Evolutionary conservation across 768 basidiomycete species (phyloP).

Genomic region (Lepiota subincarnata): DNA sequence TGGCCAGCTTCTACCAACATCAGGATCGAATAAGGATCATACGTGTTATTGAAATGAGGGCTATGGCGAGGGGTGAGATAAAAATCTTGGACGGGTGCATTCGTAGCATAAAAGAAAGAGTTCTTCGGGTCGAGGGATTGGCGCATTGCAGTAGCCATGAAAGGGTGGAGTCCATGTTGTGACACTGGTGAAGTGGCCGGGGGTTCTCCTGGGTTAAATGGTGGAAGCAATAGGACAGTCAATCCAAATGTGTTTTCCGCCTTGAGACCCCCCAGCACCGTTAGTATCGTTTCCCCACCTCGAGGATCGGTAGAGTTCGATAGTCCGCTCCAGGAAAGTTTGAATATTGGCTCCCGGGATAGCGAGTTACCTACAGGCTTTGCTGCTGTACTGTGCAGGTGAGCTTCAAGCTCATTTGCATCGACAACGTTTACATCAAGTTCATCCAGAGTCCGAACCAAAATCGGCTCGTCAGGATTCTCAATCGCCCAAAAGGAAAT

Average conservation of each 20-base stretch:
- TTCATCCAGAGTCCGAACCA: constrained; percentile 64
- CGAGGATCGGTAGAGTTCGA: constrained; percentile 59
- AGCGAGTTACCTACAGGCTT: constrained; percentile 9
- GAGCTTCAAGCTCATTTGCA: constrained; percentile 39
- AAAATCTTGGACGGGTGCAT: constrained; percentile 70
- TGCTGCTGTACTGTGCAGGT: constrained; percentile 21
- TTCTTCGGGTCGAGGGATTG: constrained; percentile 48
- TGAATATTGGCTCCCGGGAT: constrained; percentile 76
- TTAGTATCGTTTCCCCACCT: constrained; percentile 68
- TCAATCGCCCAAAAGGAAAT: constrained; percentile 81
- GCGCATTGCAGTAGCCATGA: constrained; percentile 60
- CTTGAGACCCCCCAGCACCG: constrained; percentile 75
- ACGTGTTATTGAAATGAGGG: constrained; percentile 65
- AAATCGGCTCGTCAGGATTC: constrained; percentile 71
- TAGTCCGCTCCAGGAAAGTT: constrained; percentile 80
- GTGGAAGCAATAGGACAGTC: constrained; percentile 64
- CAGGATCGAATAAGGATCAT: constrained; percentile 68
- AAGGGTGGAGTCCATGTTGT: constrained; percentile 35
- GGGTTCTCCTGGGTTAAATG: constrained; percentile 53
- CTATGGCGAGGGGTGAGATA: constrained; percentile 63
- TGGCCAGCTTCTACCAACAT: constrained; percentile 50
- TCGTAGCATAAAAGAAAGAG: constrained; percentile 54
- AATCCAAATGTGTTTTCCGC: constrained; percentile 53
- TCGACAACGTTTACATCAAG: constrained; percentile 55
- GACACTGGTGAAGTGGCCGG: constrained; percentile 24